These are phyloP conservation scores for Primulina eburnea DNA, from an alignment of 257 asterid species.

Conservation along the genomic window DNA sequence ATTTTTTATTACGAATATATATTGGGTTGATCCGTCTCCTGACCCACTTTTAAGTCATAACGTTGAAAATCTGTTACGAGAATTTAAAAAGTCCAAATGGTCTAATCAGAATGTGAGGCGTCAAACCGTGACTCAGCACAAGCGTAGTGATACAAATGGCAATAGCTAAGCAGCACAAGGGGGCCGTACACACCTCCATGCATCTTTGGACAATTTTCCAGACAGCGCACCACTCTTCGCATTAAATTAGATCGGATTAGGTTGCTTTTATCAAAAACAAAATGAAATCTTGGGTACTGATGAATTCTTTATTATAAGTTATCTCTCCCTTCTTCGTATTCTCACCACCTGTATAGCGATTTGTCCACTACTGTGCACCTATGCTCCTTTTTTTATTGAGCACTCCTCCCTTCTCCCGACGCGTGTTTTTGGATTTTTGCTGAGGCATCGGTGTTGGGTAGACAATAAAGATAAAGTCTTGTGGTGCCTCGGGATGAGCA, in stretches of 20 bases:
- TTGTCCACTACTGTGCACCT: slow-evolving; percentile 5
- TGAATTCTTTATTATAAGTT: not conserved
- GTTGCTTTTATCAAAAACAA: not conserved
- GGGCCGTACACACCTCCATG: slow-evolving; percentile 6
- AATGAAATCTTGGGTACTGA: no score
- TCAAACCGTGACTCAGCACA: not conserved
- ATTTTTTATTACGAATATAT: no score
- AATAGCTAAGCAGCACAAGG: not conserved
- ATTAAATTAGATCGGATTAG: not conserved
- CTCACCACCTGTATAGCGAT: slow-evolving; percentile 25
- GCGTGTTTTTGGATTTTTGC: slow-evolving; percentile 3
- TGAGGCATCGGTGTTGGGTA: not conserved
- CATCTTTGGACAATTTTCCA: no score
- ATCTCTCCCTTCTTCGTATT: slow-evolving; percentile 28
- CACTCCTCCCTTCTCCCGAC: slow-evolving; percentile 4
- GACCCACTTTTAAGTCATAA: no score
- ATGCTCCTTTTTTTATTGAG: not conserved
- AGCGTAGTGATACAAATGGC: slow-evolving; percentile 33
- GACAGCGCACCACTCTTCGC: slow-evolving; percentile 17
- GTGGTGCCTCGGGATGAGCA: not conserved
- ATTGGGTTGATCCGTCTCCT: no score
- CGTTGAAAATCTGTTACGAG: no score
- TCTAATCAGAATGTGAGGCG: not conserved
- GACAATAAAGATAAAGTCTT: not conserved
- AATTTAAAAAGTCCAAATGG: no score